Evolutionary conservation across 139 green algal genomes (phyloP), one percentile per base, ranked within the genome.

Genomic region (Nannochloris sp.): DNA sequence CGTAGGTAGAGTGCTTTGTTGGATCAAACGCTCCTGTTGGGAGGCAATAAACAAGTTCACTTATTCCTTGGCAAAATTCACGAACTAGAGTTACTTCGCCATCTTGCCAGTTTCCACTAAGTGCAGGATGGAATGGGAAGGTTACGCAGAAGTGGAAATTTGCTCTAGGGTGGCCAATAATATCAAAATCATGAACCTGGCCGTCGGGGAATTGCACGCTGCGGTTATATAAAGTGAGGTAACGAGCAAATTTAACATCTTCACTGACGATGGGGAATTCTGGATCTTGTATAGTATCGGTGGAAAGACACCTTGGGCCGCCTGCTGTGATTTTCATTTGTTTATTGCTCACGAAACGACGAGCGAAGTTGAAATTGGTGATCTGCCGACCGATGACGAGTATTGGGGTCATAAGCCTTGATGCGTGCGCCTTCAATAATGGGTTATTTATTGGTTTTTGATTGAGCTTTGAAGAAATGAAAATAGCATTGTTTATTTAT

Each of bases 11-110:
- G 61, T 95, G 88, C 39, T 80, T 83, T 8, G 45, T 8, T 0
- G 71, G 74, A 57, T 92, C 80, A 55, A 81, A 92, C 30, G 70
- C 80, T 34, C 88, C 88, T 1, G 84, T 78, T 31, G 88, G 88
- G 37, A 95, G 53, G 58, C 64, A 79, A 72, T 85, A 92, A 61
- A 87, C 54, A 56, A 93, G 71, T 5, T 59, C 34, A 65, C 90
- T 82, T 9, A 67, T 61, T 4, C 87, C 88, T 51, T 92, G 81
- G 27, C 53, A 71, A 38, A 86, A 87, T 65, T 95, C 88, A 1
- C 74, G 62, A 9, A 95, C 55, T 2, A 95, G 29, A 3, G 82
- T 94, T 3, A 95, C 75, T 78, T 86, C 6, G 3, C 42, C 32
- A 25, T 72, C 63, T 6, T 55, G 54, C 15, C 60, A 58, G 39